A percentile compares a stretch with the other conserved stretches of the same genome.
Evolutionary conservation across 164 flowering plant species (phyloP).

Genomic region (Umbilicus rupestris): DNA sequence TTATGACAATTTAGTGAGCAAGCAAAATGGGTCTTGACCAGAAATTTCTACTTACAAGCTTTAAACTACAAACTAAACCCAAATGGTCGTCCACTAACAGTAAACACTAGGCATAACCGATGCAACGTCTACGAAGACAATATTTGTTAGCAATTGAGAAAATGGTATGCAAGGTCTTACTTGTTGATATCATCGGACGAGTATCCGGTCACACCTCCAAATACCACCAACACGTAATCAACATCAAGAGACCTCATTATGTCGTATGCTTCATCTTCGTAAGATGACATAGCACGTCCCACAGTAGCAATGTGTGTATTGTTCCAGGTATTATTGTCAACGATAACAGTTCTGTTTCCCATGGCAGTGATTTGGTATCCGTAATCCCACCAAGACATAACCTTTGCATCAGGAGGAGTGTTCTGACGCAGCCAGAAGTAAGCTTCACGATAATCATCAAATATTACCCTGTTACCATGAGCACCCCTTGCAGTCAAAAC

Average conservation of each 20-base stretch:
- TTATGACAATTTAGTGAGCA: too few relatives aligned
- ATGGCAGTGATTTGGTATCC: constrained; percentile 99
- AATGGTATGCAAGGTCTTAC: constrained; percentile 46
- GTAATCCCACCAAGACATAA: constrained; percentile 99
- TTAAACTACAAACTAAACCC: too few relatives aligned
- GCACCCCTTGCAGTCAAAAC: constrained; percentile 98
- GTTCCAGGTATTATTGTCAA: constrained; percentile 98
- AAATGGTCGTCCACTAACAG: too few relatives aligned
- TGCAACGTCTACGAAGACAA: not conserved
- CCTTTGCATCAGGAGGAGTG: constrained; percentile 94
- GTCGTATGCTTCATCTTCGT: constrained; percentile 95
- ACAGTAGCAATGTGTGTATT: constrained; percentile 98
- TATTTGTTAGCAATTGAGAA: not conserved
- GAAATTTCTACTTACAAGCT: too few relatives aligned
- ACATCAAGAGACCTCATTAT: constrained; percentile 94
- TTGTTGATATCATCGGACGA: constrained; percentile 99
- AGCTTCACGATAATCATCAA: constrained; percentile 98
- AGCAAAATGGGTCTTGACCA: too few relatives aligned
- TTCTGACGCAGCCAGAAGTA: constrained; percentile 97
- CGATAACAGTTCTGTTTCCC: constrained; percentile 99
- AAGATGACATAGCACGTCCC: constrained; percentile 98
- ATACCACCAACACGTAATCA: constrained; percentile 90
- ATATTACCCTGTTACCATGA: constrained; percentile 84
- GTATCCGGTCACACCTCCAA: constrained; percentile 98
- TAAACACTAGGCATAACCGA: too few relatives aligned